Base-by-base conservation (phyloP, 2,329 filamentous ascomycete species). In the Alternaria sp. region DNA sequence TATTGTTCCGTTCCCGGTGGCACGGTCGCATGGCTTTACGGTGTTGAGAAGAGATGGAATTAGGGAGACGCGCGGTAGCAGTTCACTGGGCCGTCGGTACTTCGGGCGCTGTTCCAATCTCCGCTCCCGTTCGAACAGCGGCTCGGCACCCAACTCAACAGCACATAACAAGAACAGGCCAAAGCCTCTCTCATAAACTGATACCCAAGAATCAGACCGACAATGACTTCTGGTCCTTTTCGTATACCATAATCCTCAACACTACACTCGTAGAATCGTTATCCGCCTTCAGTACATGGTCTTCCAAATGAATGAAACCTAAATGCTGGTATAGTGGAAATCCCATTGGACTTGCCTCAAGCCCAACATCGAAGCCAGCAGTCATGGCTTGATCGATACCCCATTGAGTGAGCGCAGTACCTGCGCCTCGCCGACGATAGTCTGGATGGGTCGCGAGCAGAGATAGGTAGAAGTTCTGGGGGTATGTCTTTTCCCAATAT, bases 381-480 rank as follows among this genome's bases (percentile, higher is more conserved):
- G 26, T 30, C n/a, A 47, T 26, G 32, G 44, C 44, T 14, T 32
- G 26, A 7, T 32, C 28, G 12, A 47, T 18, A 32, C 44, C 44
- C 44, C 44, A 47, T 47, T 47, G 44, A 47, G 44, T 47, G 44
- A 47, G 44, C n/a, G 44, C 44, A 14, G 44, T 47, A 18, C 44
- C 44, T 16, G 44, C 44, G 20, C 44, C 44, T 11, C 44, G 44
- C 44, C 44, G 44, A 47, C 44, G 44, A 32, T 47, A 47, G 28
- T 47, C 44, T 32, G 44, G 44, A 47, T 47, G 44, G 26, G 44
- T 47, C 18, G 44, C 44, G 12, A 47, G 44, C 28, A 47, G 26
- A 32, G 20, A n/a, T n/a, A 47, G 44, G 12, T 47, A 47, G 44
- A 28, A 47, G 18, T 47, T 47, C 44, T 32, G 44, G 20, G 44